Conservation (phyloP, 208 protist species). For the Acanthamoeba divionensis region DNA sequence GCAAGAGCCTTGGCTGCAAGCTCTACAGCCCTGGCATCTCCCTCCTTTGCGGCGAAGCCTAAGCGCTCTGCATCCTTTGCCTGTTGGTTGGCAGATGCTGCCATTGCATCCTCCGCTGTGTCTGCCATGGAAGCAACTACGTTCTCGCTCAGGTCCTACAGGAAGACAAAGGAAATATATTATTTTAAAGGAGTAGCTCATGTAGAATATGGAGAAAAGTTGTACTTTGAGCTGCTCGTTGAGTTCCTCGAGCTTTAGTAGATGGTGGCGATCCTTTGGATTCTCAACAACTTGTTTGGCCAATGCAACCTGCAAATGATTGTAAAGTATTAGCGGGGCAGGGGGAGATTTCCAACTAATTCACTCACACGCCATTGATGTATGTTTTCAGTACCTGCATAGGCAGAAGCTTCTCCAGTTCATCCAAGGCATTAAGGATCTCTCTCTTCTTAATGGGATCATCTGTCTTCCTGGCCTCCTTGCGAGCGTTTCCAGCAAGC, state of each 20-base stretch:
- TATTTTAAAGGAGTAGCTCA: no score
- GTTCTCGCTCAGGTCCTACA: neutral
- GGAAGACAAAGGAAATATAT: no score
- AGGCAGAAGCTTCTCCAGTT: neutral
- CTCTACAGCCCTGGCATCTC: neutral
- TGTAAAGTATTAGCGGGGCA: no score
- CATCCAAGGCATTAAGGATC: neutral
- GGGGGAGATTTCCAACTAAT: no score
- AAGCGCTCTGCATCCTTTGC: neutral
- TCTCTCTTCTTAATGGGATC: neutral
- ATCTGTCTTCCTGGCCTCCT: neutral
- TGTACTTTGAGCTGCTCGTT: neutral
- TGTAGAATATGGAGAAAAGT: no score
- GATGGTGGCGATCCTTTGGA: neutral
- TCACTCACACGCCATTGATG: no score
- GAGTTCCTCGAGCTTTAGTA: neutral
- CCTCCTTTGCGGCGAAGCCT: neutral
- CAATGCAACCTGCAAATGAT: no score
- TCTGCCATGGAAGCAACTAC: neutral
- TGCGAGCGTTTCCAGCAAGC: neutral
- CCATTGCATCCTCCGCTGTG: slow-evolving; percentile 1
- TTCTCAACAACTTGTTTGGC: neutral
- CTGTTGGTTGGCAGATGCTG: slow-evolving; percentile 2
- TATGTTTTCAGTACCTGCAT: no score
- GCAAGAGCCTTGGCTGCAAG: slow-evolving; percentile 28